Percentiles rank a stretch among this genome's conserved stretches.
phyloP scores from a whole-genome alignment of 2,329 filamentous ascomycete species.

The Diplodia intermedia region DNA sequence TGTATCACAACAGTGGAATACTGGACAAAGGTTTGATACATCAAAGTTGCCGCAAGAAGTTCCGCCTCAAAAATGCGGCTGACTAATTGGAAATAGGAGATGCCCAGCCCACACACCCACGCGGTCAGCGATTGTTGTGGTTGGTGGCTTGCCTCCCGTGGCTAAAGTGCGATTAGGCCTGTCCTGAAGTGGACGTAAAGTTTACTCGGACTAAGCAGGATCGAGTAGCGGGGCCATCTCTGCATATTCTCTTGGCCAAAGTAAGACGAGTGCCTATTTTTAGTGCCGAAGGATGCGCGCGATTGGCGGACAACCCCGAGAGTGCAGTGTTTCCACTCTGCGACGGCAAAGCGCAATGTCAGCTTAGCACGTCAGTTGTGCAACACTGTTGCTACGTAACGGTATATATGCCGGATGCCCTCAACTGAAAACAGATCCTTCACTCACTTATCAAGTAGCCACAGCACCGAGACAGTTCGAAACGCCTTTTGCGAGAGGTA shows the following conservation, averaged over 20 bases:
- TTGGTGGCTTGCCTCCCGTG: too few relatives aligned
- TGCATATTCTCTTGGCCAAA: background rate
- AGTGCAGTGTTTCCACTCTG: background rate
- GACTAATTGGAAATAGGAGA: too few relatives aligned
- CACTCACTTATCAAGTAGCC: background rate
- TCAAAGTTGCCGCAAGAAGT: too few relatives aligned
- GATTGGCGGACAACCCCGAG: background rate
- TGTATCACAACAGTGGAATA: too few relatives aligned
- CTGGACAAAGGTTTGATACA: too few relatives aligned
- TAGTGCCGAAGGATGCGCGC: background rate
- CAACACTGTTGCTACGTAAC: background rate
- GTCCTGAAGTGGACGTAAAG: background rate
- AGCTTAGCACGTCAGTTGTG: background rate
- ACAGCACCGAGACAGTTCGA: background rate
- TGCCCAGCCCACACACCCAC: too few relatives aligned
- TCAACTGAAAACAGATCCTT: background rate
- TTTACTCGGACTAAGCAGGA: background rate
- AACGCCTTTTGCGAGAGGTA: background rate
- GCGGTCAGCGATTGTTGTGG: too few relatives aligned
- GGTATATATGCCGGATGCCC: background rate
- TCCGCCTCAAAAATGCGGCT: too few relatives aligned
- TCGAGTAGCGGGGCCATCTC: background rate
- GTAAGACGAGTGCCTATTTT: background rate
- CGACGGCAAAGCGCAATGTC: background rate
- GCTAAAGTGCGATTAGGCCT: background rate